A percentile compares a stretch with the other conserved stretches of the same genome.
Conservation (phyloP, 345 rosid genomes). For the Melaleuca alternifolia region DNA sequence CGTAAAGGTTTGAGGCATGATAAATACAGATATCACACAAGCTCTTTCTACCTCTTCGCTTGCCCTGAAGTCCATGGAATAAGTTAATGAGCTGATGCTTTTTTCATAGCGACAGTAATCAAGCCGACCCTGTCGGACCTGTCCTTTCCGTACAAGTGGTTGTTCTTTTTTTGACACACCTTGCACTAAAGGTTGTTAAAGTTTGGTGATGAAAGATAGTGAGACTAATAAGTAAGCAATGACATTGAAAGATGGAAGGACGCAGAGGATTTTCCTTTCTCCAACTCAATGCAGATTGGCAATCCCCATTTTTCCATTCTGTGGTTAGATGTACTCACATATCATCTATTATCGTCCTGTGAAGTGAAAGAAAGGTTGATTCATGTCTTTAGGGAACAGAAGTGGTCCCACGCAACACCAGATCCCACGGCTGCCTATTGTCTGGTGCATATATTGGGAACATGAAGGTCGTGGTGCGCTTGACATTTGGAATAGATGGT, state of each 20-base stretch:
- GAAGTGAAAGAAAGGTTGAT: background rate
- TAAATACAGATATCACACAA: background rate
- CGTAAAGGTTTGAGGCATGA: background rate
- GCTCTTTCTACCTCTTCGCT: background rate
- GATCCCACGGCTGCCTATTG: constrained; percentile 87
- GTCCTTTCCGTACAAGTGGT: background rate
- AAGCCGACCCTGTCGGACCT: background rate
- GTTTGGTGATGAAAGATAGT: background rate
- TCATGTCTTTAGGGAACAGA: constrained; percentile 61
- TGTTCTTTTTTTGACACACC: background rate
- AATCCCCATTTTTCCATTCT: background rate
- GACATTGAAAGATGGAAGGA: background rate
- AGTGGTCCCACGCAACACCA: constrained; percentile 67
- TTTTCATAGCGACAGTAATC: background rate
- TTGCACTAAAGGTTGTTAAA: background rate
- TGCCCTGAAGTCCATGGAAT: background rate
- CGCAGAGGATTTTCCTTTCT: background rate
- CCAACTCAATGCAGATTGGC: background rate
- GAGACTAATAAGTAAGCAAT: background rate
- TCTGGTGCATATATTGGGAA: constrained; percentile 92
- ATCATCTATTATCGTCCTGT: background rate
- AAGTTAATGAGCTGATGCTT: background rate
- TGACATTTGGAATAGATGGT: constrained; percentile 81
- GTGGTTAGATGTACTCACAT: background rate
- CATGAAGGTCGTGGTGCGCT: constrained; percentile 62